phyloP scores from a whole-genome alignment of 176 grass and related monocot genomes.

The Cymbopogon citratus region DNA sequence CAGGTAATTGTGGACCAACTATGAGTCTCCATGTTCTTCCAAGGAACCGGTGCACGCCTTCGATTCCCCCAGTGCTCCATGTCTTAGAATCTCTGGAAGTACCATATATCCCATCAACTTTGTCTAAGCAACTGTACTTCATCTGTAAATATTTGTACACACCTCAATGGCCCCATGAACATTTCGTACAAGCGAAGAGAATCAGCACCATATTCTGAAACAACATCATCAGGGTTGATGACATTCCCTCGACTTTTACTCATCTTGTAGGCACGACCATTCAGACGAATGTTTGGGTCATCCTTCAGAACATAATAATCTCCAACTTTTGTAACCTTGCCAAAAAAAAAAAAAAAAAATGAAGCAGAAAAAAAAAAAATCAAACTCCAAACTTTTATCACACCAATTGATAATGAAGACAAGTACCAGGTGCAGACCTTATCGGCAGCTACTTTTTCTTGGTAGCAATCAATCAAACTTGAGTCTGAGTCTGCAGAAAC shows the following conservation, averaged over 20 bases:
- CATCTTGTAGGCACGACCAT: conserved; percentile 90
- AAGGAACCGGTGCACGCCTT: conserved; percentile 94
- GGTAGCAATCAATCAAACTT: conserved; percentile 51
- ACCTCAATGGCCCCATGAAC: conserved; percentile 99
- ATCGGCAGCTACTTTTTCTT: conserved; percentile 80
- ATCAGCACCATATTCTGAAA: conserved; percentile 94
- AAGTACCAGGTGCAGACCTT: conserved; percentile 44
- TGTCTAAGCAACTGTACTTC: not conserved
- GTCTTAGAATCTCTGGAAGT: conserved; percentile 80
- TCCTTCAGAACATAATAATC: conserved; percentile 91
- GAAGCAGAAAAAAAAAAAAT: conserved; percentile 7
- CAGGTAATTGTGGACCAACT: conserved; percentile 58
- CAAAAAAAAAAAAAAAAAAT: no score
- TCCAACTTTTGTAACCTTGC: conserved; percentile 79
- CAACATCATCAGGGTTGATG: conserved; percentile 95
- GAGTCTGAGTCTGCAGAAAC: conserved; percentile 65
- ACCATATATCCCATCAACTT: conserved; percentile 26
- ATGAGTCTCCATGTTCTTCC: conserved; percentile 89
- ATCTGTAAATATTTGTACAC: conserved; percentile 17
- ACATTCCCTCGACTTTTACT: conserved; percentile 99
- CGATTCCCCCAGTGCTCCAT: conserved; percentile 94
- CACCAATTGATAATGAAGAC: not conserved
- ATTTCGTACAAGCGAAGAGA: conserved; percentile 98
- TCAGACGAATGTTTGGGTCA: conserved; percentile 57
- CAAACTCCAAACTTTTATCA: not conserved